Evolutionary conservation across 2,329 filamentous ascomycete genomes (phyloP).

Genomic region (Beauveria sp.): DNA sequence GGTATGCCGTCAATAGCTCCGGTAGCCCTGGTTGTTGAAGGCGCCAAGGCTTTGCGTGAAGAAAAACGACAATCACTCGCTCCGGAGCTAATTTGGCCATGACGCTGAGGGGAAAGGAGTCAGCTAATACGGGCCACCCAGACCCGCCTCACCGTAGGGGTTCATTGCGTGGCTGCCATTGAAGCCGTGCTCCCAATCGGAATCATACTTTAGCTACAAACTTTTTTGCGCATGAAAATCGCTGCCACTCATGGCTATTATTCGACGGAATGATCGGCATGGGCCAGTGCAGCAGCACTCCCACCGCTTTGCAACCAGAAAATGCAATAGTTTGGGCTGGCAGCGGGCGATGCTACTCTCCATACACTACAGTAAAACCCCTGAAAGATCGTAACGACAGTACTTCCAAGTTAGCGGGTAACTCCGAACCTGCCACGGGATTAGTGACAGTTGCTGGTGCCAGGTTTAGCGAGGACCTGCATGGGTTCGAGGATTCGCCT

Average conservation of each 20-base stretch:
- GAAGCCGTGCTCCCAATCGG: not conserved
- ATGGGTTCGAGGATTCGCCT: not conserved
- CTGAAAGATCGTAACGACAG: too few relatives aligned
- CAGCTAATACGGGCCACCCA: not conserved
- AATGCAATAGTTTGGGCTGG: not conserved
- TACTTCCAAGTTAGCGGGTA: not conserved
- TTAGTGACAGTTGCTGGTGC: not conserved
- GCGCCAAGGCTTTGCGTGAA: not conserved
- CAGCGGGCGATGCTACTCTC: not conserved
- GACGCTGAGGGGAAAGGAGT: too few relatives aligned
- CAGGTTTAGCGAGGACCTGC: not conserved
- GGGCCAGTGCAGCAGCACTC: not conserved
- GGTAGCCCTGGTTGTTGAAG: not conserved
- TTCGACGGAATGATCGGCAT: not conserved
- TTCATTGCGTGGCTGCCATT: not conserved
- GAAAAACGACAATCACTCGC: not conserved
- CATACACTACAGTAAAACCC: too few relatives aligned
- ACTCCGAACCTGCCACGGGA: not conserved
- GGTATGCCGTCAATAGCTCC: not conserved
- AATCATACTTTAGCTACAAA: too few relatives aligned
- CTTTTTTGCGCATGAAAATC: too few relatives aligned
- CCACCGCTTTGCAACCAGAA: not conserved
- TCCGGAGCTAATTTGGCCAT: not conserved
- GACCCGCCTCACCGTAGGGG: slow-evolving; percentile 1
- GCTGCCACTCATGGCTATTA: not conserved